These are phyloP conservation scores for Fraxinus floribunda DNA, from an alignment of 305 asterid genomes.

Conservation along the genomic window DNA sequence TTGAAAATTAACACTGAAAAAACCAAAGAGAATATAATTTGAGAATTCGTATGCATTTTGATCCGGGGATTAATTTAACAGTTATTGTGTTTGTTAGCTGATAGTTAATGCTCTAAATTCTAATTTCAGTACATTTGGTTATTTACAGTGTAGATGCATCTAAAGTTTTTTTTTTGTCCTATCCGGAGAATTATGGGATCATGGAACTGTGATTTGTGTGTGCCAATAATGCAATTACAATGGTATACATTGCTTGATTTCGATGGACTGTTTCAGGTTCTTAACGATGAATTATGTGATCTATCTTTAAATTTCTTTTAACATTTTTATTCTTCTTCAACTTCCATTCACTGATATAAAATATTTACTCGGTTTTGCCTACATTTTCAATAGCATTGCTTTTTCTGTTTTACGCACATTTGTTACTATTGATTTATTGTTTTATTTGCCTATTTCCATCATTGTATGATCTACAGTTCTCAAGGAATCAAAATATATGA, in stretches of 20 bases:
- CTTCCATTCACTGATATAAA: background rate
- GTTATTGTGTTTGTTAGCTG: constrained; percentile 17
- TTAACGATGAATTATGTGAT: background rate
- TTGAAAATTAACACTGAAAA: constrained; percentile 2
- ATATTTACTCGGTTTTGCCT: background rate
- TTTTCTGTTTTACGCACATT: background rate
- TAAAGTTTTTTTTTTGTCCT: background rate
- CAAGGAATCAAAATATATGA: background rate
- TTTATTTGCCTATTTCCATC: background rate
- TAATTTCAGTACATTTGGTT: background rate
- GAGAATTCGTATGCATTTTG: constrained; percentile 18
- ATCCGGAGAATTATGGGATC: background rate
- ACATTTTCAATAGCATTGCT: background rate
- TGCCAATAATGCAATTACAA: constrained; percentile 15
- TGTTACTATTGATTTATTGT: background rate
- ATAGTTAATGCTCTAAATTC: background rate
- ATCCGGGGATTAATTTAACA: constrained; percentile 22
- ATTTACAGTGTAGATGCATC: background rate
- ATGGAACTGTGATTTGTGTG: background rate
- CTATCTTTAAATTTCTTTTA: background rate
- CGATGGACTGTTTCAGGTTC: background rate
- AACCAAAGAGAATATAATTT: constrained; percentile 19
- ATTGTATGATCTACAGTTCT: background rate
- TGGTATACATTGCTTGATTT: constrained; percentile 6
- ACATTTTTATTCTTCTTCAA: background rate